These are phyloP conservation scores for Torulaspora delbrueckii DNA, from an alignment of 805 yeast species.

Conservation along the genomic window DNA sequence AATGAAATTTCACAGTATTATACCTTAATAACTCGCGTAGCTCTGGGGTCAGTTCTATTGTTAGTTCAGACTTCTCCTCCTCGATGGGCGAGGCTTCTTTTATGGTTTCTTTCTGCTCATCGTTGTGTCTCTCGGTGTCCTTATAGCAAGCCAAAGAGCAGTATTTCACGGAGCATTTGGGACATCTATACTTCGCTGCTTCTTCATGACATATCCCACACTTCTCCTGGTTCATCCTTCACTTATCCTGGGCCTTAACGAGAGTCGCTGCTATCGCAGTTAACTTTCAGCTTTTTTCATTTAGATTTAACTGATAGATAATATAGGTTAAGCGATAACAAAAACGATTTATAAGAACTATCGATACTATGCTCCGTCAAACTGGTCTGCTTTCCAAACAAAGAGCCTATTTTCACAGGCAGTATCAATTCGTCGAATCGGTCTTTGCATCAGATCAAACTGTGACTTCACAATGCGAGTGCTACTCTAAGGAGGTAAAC, in stretches of 20 bases:
- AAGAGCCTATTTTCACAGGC: constrained; percentile 11
- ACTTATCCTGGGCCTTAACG: background rate
- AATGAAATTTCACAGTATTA: constrained; percentile 49
- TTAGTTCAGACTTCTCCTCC: background rate
- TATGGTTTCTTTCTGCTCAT: constrained; percentile 27
- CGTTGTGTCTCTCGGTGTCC: constrained; percentile 32
- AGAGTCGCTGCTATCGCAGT: background rate
- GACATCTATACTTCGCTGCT: constrained; percentile 44
- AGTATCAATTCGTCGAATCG: constrained; percentile 12
- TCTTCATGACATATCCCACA: constrained; percentile 36
- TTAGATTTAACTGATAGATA: background rate
- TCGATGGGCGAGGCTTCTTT: background rate
- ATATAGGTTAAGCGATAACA: background rate
- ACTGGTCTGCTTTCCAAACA: background rate
- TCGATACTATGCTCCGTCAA: background rate
- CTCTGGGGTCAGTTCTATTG: constrained; percentile 10
- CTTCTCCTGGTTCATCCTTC: constrained; percentile 6
- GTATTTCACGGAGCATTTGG: constrained; percentile 42
- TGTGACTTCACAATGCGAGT: constrained; percentile 11
- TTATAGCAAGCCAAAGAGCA: constrained; percentile 61
- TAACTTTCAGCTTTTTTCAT: background rate
- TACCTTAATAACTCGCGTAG: constrained; percentile 43
- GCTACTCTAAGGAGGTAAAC: constrained; percentile 18
- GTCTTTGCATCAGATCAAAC: background rate
- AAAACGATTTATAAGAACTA: background rate